Percentiles rank a stretch among this genome's conserved stretches.
These are phyloP conservation scores for Inonotus obliquus DNA, from an alignment of 1,284 basidiomycete species.

Conservation along the genomic window DNA sequence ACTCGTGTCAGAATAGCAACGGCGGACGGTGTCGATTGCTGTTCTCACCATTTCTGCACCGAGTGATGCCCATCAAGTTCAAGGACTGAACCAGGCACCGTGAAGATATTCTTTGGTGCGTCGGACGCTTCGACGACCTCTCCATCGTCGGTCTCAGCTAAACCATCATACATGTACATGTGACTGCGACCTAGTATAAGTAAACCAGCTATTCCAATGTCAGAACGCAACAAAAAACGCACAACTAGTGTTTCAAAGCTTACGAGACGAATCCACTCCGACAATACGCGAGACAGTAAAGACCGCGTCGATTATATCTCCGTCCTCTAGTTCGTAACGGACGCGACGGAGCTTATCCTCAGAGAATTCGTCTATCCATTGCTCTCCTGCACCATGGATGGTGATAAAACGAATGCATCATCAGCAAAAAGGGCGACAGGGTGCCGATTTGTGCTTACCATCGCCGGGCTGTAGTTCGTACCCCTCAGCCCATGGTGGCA, in stretches of 20 bases:
- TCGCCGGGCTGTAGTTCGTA: constrained; percentile 70
- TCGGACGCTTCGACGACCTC: constrained; percentile 89
- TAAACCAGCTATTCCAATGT: constrained; percentile 60
- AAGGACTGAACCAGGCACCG: constrained; percentile 80
- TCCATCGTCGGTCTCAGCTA: constrained; percentile 84
- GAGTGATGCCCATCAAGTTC: constrained; percentile 73
- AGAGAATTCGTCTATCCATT: constrained; percentile 63
- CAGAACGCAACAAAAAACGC: not conserved
- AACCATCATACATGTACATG: constrained; percentile 88
- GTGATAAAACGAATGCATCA: not conserved
- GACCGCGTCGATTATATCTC: constrained; percentile 90
- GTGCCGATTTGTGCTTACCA: constrained; percentile 37
- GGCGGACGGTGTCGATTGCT: constrained; percentile 12
- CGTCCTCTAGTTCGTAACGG: constrained; percentile 82
- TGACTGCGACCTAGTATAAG: constrained; percentile 83
- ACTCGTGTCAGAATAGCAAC: not conserved
- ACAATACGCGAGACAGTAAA: constrained; percentile 81
- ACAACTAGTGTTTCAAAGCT: constrained; percentile 25
- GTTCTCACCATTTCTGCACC: constrained; percentile 70
- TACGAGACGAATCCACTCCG: constrained; percentile 85
- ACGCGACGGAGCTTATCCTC: constrained; percentile 78
- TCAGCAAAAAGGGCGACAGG: not conserved
- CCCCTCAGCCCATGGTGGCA: constrained; percentile 75
- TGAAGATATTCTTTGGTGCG: constrained; percentile 78
- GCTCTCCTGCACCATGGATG: constrained; percentile 34